Base-by-base conservation (phyloP, 208 protist genomes). In the Leishmania lainsoni region DNA sequence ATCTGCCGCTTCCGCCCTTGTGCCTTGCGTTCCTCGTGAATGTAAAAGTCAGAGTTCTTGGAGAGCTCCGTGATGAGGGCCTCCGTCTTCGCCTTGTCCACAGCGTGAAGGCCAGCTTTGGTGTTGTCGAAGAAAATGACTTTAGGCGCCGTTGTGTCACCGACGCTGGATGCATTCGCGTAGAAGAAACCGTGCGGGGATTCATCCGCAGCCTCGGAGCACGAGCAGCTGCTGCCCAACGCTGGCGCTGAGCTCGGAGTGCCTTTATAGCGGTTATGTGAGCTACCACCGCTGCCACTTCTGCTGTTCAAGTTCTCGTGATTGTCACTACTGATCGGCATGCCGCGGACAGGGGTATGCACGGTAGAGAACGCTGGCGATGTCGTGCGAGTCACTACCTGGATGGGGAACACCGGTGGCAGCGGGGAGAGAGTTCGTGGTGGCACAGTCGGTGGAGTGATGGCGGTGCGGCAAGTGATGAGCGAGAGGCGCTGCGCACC, bases 1-100 rank as follows among this genome's bases (percentile, higher is more conserved):
- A 95, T 70, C 26, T 87, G 81, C 45, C 75, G 71, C 72, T 91
- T 66, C 32, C 89, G 88, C n/a, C 42, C 42, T 42, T 84, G 65
- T 0, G 86, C 83, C 82, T 94, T 95, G 5, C 91, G 87, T 81
- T 93, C 81, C 75, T 97, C 91, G 77, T 97, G 94, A 2, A 56
- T 51, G 79, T 95, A 95, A 75, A 87, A 97, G 35, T 68, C 70
- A 0, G 92, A 94, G 69, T 91, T 90, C 51, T 91, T 81, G 5
- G 92, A 94, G 29, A 86, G 51, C 39, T 90, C 82, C 42, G 78
- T 68, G 51, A 97, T 93, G 52, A 95, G 72, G 26, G 85, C 84
- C 66, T 92, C 88, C 5, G 81, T 89, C 75, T 87, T 86, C 16
- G 45, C 68, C 75, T 91, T 92, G 83, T 97, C 91, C 0, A 93